These are phyloP conservation scores for Tarenaya hassleriana DNA, from an alignment of 345 rosid species.

Conservation along the genomic window DNA sequence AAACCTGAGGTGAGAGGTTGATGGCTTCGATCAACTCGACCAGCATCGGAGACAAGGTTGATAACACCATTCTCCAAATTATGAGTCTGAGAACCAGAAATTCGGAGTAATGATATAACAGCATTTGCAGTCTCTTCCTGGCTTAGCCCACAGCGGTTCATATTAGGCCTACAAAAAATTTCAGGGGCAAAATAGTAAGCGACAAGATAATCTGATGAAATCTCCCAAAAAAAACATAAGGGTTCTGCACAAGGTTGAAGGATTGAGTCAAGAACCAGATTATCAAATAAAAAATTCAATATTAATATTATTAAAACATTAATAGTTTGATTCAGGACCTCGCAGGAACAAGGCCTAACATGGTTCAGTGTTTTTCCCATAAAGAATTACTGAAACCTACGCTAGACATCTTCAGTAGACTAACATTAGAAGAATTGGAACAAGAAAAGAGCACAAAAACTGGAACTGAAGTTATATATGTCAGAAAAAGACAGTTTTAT, in stretches of 20 bases:
- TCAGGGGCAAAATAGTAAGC: constrained; percentile 18
- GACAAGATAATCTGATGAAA: constrained; percentile 1
- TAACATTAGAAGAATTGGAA: too few relatives aligned
- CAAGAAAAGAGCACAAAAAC: too few relatives aligned
- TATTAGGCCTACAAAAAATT: constrained; percentile 31
- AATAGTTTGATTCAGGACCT: too few relatives aligned
- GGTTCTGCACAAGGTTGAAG: constrained; percentile 10
- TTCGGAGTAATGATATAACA: not conserved
- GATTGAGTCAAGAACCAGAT: not conserved
- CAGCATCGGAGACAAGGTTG: constrained; percentile 16
- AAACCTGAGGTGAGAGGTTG: constrained; percentile 20
- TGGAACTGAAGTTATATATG: too few relatives aligned
- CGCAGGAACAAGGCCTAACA: too few relatives aligned
- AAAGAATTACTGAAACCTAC: too few relatives aligned
- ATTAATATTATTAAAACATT: too few relatives aligned
- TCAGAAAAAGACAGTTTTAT: too few relatives aligned
- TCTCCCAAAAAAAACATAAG: too few relatives aligned
- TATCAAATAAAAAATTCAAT: constrained; percentile 4
- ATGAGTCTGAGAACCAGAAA: not conserved
- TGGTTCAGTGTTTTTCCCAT: too few relatives aligned
- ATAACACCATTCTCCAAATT: constrained; percentile 23
- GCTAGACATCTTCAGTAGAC: too few relatives aligned
- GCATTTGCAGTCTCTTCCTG: constrained; percentile 23
- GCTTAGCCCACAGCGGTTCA: constrained; percentile 29
- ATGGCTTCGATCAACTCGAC: constrained; percentile 17